Evolutionary conservation across 257 asterid species (phyloP), one percentile per base, ranked within the genome.

Genomic region (Avicennia marina): DNA sequence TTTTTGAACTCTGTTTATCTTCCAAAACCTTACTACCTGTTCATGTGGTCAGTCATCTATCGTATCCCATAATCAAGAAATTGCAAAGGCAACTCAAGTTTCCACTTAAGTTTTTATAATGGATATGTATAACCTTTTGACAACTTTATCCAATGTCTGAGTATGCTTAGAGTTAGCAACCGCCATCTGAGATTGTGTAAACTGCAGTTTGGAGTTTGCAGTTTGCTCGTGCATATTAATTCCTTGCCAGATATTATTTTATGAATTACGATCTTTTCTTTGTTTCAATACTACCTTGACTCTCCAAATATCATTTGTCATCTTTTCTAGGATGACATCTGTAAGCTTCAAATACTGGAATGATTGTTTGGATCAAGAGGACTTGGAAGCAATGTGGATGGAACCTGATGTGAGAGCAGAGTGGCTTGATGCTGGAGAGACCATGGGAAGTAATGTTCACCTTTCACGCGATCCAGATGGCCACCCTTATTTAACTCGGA

Each of bases 391-490:
- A 32, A 80, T 91, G 93, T 91, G 98, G 98, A 59, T 55, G 43
- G 80, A 83, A 58, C 89, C 95, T 47, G 80, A 80, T 40, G 95
- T 91, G 39, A 67, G 75, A 36, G 80, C 83, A 17, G 98, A 91
- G 67, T 91, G 98, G 98, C 63, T 77, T 58, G 73, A 56, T 44
- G 98, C 74, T 51, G 98, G 98, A 60, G 96, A 88, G 78, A 75
- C 86, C 19, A 72, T 41, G 69, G 98, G 90, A 41, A 79, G 86
- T 40, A 85, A 79, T 69, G 83, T 88, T 69, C 95, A 85, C 74
- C 88, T 91, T 53, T 81, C 98, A 11, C 98, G 97, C 34, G 97
- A 91, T 81, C 90, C 89, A 15, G 98, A 91, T 42, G 97, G 97
- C 21, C 95, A 88, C 36, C 86, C 90, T 63, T 91, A 74, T 71